Base-by-base conservation (phyloP, 208 protist genomes). In the Balamuthia mandrillaris region DNA sequence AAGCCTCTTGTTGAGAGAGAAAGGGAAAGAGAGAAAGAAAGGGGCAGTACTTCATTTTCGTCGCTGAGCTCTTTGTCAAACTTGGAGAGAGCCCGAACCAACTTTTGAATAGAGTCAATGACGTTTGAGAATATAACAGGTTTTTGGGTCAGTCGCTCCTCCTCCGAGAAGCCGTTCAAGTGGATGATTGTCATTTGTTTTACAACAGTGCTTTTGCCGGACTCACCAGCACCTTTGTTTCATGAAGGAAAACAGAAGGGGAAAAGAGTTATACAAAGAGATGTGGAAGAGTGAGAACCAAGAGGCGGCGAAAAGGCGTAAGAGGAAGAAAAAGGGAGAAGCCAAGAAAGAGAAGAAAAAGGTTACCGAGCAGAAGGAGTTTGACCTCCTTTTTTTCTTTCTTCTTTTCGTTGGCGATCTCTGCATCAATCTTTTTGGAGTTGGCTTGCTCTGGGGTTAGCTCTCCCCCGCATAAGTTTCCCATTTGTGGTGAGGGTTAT, bases 121-220 rank as follows among this genome's bases (percentile, higher is more conserved):
- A 78, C 24, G 81, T 86, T 86, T 29, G 31, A 24, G 52, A 37
- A 65, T 45, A 86, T 81, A 24, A 78, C 63, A 0, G 42, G 31
- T 27, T 81, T 83, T 1, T 68, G 37, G 7, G 60, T 65, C 0
- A 44, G 5, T 0, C 63, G 60, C n/a, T 86, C 81, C 12, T 70
- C 63, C 24, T 87, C 49, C 1, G 31, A 47, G 75, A 63, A 87
- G 0, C 78, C 84, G 27, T 85, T 33, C 0, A 39, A 85, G 65
- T 70, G 90, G 56, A 93, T 93, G 44, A 93, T 93, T 27, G 90
- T 87, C 91, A 93, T 93, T 84, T 93, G 91, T 68, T 93, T 93
- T 68, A 87, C 86, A 31, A 93, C 89, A 14, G 91, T 93, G n/a
- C 60, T 79, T 85, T 92, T 92, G 35, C 91, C 91, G 29, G 89